A percentile compares a stretch with the other conserved stretches of the same genome.
Conservation (phyloP, 2,329 filamentous ascomycete species). For the Trichocomaceae sp. region DNA sequence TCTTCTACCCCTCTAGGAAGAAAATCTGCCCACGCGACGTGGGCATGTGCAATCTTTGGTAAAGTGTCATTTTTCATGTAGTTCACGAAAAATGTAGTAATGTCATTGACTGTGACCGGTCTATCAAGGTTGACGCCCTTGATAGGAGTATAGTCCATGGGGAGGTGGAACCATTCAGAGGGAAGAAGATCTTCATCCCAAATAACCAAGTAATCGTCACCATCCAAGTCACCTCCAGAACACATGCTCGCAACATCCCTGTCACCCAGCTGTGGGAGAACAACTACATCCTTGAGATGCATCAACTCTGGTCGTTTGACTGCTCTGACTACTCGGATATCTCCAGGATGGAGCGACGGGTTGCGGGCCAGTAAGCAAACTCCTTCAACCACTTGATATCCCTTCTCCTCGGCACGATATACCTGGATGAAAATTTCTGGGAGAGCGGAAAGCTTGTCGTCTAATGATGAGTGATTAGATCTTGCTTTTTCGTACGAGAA, state of each 20-base stretch:
- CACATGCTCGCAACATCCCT: conserved; percentile 87
- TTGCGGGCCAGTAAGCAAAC: conserved; percentile 83
- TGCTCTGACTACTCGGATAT: conserved; percentile 80
- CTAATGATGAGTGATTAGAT: conserved; percentile 21
- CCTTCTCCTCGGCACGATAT: conserved; percentile 49
- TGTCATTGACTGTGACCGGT: conserved; percentile 63
- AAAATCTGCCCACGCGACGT: conserved; percentile 69
- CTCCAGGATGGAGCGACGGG: conserved; percentile 86
- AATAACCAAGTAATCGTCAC: conserved; percentile 90
- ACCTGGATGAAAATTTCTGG: conserved; percentile 90
- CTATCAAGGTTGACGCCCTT: conserved; percentile 51
- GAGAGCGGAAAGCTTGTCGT: conserved; percentile 48
- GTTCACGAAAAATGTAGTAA: conserved; percentile 78
- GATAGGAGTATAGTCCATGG: conserved; percentile 69
- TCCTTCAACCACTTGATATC: conserved; percentile 63
- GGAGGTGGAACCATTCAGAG: conserved; percentile 59
- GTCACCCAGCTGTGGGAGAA: conserved; percentile 78
- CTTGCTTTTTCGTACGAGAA: conserved; percentile 51
- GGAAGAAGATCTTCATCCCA: conserved; percentile 78
- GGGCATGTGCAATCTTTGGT: conserved; percentile 70
- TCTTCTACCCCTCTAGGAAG: conserved; percentile 58
- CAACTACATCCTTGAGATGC: conserved; percentile 77
- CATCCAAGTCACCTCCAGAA: conserved; percentile 90
- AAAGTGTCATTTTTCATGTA: conserved; percentile 91
- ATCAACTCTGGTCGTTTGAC: conserved; percentile 66